Conservation (phyloP, 2,329 filamentous ascomycete genomes). For the Cercospora zeina region DNA sequence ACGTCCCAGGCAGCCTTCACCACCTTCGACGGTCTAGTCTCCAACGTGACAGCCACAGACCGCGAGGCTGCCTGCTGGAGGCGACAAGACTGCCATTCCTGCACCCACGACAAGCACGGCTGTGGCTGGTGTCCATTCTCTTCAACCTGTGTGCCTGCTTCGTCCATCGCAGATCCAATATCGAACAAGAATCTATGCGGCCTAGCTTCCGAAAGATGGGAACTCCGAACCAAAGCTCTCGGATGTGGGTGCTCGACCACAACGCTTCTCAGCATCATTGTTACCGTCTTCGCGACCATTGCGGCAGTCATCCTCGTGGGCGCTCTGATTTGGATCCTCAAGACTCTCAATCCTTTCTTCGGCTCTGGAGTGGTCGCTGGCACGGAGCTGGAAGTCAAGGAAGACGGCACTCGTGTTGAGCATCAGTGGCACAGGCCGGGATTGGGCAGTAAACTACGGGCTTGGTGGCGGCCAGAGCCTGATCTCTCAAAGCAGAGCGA, state of each 20-base stretch:
- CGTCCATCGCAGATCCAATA: constrained; percentile 46
- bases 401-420: constrained; percentile 31
- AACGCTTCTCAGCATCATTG: constrained; percentile 47
- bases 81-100: constrained; percentile 38
- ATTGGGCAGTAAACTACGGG: constrained; percentile 22
- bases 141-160: constrained; percentile 46
- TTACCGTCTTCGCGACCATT: constrained; percentile 48
- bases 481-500: constrained; percentile 39
- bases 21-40: not conserved
- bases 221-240: constrained; percentile 47
- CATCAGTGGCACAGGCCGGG: constrained; percentile 30
- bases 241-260: constrained; percentile 52
- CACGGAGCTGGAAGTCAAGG: constrained; percentile 37
- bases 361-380: constrained; percentile 35
- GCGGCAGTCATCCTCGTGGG: constrained; percentile 43
- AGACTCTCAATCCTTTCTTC: constrained; percentile 32
- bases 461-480: constrained; percentile 15
- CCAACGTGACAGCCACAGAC: constrained; percentile 11
- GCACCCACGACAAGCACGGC: constrained; percentile 33
- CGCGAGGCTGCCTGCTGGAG: constrained; percentile 37
- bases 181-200: constrained; percentile 39
- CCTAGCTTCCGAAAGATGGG: constrained; percentile 48
- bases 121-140: constrained; percentile 51
- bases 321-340: constrained; percentile 28
- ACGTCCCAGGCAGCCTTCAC: not conserved